Conservation (phyloP, 1,284 basidiomycete genomes). For the Fomitopsis pinicola region DNA sequence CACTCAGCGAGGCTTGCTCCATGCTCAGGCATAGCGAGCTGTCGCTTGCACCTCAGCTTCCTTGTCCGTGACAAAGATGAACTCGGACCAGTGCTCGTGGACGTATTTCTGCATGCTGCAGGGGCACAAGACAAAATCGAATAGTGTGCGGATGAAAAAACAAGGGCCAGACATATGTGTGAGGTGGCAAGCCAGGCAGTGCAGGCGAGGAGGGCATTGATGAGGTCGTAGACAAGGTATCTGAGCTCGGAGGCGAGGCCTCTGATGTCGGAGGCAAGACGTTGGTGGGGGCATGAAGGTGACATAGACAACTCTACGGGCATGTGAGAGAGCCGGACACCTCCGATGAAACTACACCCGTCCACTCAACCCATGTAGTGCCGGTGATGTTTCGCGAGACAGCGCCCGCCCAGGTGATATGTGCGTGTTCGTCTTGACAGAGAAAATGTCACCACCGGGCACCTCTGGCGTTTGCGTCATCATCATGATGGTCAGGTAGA, state of each 20-base stretch:
- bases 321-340: too few species aligned
- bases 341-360: slow-evolving; percentile 94
- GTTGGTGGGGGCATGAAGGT: too few species aligned
- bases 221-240: too few species aligned
- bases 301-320: too few species aligned
- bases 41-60: slow-evolving; percentile 19
- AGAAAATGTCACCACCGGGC: slow-evolving; percentile 87
- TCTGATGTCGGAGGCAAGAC: too few species aligned
- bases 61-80: slow-evolving; percentile 56
- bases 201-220: too few species aligned
- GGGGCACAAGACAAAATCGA: too few species aligned
- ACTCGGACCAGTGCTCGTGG: slow-evolving; percentile 83
- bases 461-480: slow-evolving; percentile 95
- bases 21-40: slow-evolving; percentile 5
- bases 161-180: too few species aligned
- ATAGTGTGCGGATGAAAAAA: too few species aligned
- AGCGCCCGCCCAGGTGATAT: slow-evolving; percentile 88
- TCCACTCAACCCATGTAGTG: slow-evolving; percentile 94
- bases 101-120: slow-evolving; percentile 87
- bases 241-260: too few species aligned
- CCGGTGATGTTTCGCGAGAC: slow-evolving; percentile 79
- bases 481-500: slow-evolving; percentile 75
- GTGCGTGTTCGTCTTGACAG: slow-evolving; percentile 92
- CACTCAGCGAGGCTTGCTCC: slow-evolving; percentile 17
- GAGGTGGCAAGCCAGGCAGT: too few species aligned